A percentile compares a stretch with the other conserved stretches of the same genome.
These are phyloP conservation scores for Cystobasidium slooffiae DNA, from an alignment of 1,284 basidiomycete genomes.

Conservation along the genomic window DNA sequence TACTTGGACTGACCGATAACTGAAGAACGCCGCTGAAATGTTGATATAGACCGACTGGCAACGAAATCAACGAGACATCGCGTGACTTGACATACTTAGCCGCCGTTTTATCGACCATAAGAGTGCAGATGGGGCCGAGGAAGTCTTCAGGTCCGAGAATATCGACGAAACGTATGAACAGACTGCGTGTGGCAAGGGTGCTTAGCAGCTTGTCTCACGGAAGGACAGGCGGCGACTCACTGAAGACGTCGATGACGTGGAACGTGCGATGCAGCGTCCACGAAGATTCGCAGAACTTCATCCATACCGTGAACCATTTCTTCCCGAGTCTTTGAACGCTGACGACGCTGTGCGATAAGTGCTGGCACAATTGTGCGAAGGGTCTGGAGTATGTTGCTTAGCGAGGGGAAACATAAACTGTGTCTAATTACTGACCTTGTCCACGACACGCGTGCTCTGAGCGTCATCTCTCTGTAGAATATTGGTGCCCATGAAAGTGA, in stretches of 20 bases:
- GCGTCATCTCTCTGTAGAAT: slow-evolving; percentile 95
- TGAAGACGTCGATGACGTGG: slow-evolving; percentile 82
- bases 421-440: slow-evolving; percentile 66
- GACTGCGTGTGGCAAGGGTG: slow-evolving; percentile 61
- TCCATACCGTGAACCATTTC: slow-evolving; percentile 50
- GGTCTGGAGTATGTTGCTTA: slow-evolving; percentile 63
- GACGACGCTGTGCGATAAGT: slow-evolving; percentile 20
- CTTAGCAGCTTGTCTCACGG: slow-evolving; percentile 39
- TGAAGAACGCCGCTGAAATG: slow-evolving; percentile 65
- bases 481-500: slow-evolving; percentile 98
- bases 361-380: slow-evolving; percentile 92
- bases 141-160: slow-evolving; percentile 81
- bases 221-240: slow-evolving; percentile 57
- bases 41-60: slow-evolving; percentile 71
- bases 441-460: slow-evolving; percentile 92
- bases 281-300: slow-evolving; percentile 80
- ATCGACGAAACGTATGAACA: slow-evolving; percentile 89
- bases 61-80: slow-evolving; percentile 68
- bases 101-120: slow-evolving; percentile 78
- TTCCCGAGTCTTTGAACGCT: slow-evolving; percentile 7
- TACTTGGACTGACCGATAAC: slow-evolving; percentile 62
- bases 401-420: slow-evolving; percentile 21
- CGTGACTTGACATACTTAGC: slow-evolving; percentile 68
- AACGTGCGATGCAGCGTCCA: slow-evolving; percentile 82
- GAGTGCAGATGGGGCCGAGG: slow-evolving; percentile 80